Evolutionary conservation across 352 stramenopile genomes (phyloP), one percentile per base, ranked within the genome.

Genomic region (Lagenidium sp.): DNA sequence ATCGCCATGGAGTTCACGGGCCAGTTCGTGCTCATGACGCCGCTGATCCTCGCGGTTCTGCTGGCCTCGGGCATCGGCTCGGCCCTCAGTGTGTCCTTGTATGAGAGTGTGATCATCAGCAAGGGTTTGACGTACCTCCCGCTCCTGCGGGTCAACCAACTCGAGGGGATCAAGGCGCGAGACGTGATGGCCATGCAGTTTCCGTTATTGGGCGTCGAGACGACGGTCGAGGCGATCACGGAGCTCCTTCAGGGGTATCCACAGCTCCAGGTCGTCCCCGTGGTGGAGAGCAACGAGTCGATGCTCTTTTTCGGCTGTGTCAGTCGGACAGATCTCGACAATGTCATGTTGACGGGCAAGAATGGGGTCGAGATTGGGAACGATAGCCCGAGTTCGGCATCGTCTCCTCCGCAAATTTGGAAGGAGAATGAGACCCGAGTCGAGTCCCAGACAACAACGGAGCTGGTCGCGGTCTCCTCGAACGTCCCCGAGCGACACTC

Each of bases 1-100:
- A 90, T 94, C 39, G 72, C 89, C 29, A 88, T 90, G 25, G 79
- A 94, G 44, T 70, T 96, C n/a, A 95, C 85, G 20, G 74, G 69
- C 19, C 80, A 96, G 63, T 63, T 95, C n/a, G 87, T 72, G 34
- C 93, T 93, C 68, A 88, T 94, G 69, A 63, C 95, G 0, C 85
- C 85, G 0, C 78, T 95, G 16, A 64, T 94, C 3, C 65, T 92
- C 8, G 79, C 70, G 16, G 79, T 92, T 34, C 66, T 94, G 4
- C 60, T 92, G 4, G 79, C 75, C 4, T 77, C 76, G 19, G 64
- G 64, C 2, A 68, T 89, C 21, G 76, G 74, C 6, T 53, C 71
- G 10, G 65, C 79, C 21, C 85, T 91, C 39, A 85, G 76, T 7
- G 68, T 89, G 20, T 74, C 86, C 44, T 79, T 92, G 54, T 92